A percentile compares a stretch with the other conserved stretches of the same genome.
phyloP scores from a whole-genome alignment of 352 stramenopile genomes.

The Phytopythium ostracodes region DNA sequence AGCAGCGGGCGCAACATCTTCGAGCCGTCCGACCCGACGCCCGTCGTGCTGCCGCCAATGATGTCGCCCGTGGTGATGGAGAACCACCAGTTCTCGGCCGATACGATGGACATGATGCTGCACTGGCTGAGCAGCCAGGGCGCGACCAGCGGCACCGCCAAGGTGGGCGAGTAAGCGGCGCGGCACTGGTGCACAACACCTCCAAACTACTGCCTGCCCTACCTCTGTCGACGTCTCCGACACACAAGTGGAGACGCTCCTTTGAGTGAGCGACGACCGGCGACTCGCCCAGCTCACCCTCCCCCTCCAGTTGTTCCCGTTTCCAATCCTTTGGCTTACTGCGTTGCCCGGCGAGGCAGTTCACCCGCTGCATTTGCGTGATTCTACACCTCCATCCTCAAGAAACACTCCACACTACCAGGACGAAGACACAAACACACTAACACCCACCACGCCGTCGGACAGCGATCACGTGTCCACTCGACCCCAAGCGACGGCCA shows the following conservation, averaged over 20 bases:
- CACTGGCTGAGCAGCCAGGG: conserved; percentile 16
- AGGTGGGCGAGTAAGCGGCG: neutral
- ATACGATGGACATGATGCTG: conserved; percentile 42
- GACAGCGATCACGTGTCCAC: no score
- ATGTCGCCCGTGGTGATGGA: conserved; percentile 24
- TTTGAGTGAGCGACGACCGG: neutral
- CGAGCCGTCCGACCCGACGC: conserved; percentile 11
- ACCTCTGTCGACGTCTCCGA: neutral
- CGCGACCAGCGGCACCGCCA: neutral
- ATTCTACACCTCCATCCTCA: neutral
- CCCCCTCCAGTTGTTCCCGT: no score
- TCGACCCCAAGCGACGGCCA: no score
- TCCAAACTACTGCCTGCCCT: neutral
- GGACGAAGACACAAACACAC: neutral
- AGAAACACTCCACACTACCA: neutral
- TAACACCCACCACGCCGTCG: neutral
- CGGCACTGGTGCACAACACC: neutral
- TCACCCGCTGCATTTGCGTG: neutral
- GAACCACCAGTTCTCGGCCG: conserved; percentile 46
- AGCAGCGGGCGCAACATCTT: conserved; percentile 20
- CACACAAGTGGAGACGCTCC: neutral
- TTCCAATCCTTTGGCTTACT: neutral
- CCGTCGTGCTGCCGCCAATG: conserved; percentile 16
- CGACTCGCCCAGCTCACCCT: no score
- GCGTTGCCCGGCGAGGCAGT: neutral